phyloP scores from a whole-genome alignment of 2,329 filamentous ascomycete species.

The Macrophomina tecta region DNA sequence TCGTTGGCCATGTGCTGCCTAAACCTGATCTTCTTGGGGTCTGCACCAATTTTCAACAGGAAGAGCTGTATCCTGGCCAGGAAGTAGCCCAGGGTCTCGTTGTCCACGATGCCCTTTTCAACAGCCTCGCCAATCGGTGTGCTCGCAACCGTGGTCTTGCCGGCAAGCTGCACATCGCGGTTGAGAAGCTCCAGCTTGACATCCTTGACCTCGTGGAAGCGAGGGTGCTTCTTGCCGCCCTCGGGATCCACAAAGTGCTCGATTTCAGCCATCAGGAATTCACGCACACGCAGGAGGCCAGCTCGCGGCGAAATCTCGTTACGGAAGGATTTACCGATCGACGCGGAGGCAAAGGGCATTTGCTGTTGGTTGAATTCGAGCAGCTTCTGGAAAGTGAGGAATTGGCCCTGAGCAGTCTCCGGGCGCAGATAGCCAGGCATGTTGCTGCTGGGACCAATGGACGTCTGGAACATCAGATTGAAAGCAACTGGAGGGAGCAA shows the following conservation, averaged over 20 bases:
- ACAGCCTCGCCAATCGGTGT: conserved; percentile 88
- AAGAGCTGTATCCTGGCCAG: conserved; percentile 91
- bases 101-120: conserved; percentile 81
- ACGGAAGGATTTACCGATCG: conserved; percentile 96
- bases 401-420: conserved; percentile 97
- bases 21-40: conserved; percentile 88
- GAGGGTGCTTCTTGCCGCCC: conserved; percentile 90
- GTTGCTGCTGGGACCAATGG: conserved; percentile 91
- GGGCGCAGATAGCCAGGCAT: conserved; percentile 84
- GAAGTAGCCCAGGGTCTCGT: conserved; percentile 98
- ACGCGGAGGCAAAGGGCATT: conserved; percentile 97
- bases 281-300: conserved; percentile 89
- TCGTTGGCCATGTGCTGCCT: conserved; percentile 94
- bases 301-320: conserved; percentile 96
- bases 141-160: conserved; percentile 76
- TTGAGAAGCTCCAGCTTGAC: conserved; percentile 84
- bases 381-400: conserved; percentile 94
- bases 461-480: conserved; percentile 98
- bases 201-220: conserved; percentile 85
- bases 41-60: conserved; percentile 85
- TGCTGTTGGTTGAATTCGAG: conserved; percentile 93
- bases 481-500: conserved; percentile 85
- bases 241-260: conserved; percentile 97
- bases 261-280: conserved; percentile 99
- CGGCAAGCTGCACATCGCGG: conserved; percentile 82